Conservation (phyloP, 306 rosid genomes). For the Cicer yamashitae region DNA sequence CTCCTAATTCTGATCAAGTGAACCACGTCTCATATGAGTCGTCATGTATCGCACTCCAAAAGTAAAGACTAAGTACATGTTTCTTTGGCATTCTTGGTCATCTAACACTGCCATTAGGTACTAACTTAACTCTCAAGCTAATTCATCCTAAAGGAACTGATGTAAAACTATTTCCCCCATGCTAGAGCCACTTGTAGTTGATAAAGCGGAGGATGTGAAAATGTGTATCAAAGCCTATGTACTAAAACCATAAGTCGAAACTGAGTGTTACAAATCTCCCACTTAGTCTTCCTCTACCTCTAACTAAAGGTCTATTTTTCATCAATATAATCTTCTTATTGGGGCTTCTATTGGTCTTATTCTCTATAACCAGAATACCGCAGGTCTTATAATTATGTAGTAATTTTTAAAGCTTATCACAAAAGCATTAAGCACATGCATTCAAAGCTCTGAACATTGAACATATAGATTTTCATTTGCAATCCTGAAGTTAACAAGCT, state of each 20-base stretch:
- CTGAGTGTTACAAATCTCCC: neutral
- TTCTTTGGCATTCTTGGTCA: neutral
- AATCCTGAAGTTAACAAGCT: neutral
- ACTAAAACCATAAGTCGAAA: neutral
- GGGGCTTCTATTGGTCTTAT: neutral
- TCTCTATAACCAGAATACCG: neutral
- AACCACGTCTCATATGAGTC: too few species aligned
- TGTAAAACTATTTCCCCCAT: neutral
- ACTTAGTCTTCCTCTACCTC: neutral
- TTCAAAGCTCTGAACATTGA: conserved; percentile 5
- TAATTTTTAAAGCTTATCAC: conserved; percentile 7
- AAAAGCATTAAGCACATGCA: neutral
- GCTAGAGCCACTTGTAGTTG: neutral
- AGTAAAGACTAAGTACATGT: neutral
- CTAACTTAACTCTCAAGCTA: neutral
- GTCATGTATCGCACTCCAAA: neutral
- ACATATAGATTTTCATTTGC: conserved; percentile 7
- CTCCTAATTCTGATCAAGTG: too few species aligned
- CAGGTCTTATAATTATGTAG: neutral
- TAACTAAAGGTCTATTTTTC: neutral
- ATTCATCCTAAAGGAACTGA: neutral
- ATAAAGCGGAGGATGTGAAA: neutral
- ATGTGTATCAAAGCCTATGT: neutral
- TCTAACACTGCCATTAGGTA: neutral
- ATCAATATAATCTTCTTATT: neutral